phyloP scores from a whole-genome alignment of 345 rosid genomes.

The Citrus cavaleriei region DNA sequence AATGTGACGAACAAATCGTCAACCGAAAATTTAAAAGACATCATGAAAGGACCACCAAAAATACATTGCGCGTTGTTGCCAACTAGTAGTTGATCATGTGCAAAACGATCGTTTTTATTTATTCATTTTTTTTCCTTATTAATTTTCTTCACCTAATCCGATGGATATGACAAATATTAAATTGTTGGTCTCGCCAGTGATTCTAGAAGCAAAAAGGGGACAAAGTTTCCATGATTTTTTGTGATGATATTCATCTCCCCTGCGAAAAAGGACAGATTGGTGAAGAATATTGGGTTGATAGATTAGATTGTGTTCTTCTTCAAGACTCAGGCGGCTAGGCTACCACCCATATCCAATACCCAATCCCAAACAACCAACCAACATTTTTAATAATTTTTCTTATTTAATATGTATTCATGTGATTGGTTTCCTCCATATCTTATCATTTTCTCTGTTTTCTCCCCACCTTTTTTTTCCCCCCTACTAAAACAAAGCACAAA shows the following conservation, averaged over 20 bases:
- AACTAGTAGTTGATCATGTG: not conserved
- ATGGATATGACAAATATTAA: not conserved
- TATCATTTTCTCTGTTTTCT: not conserved
- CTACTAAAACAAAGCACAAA: not conserved
- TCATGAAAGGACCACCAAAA: too few species aligned
- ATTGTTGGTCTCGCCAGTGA: not conserved
- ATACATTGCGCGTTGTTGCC: not conserved
- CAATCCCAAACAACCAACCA: not conserved
- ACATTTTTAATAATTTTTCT: not conserved
- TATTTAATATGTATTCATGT: not conserved
- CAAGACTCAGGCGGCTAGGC: not conserved
- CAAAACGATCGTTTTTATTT: not conserved
- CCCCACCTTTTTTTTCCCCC: not conserved
- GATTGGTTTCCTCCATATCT: not conserved
- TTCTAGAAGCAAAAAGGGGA: not conserved
- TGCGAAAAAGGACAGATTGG: conserved; percentile 13
- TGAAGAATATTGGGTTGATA: not conserved
- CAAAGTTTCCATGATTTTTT: not conserved
- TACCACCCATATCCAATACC: not conserved
- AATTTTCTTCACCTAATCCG: not conserved
- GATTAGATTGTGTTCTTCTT: conserved; percentile 5
- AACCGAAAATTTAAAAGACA: too few species aligned
- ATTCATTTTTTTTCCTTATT: not conserved
- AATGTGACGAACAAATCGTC: too few species aligned
- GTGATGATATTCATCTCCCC: conserved; percentile 15